Evolutionary conservation across 345 rosid genomes (phyloP).

Genomic region (Mangifera indica): DNA sequence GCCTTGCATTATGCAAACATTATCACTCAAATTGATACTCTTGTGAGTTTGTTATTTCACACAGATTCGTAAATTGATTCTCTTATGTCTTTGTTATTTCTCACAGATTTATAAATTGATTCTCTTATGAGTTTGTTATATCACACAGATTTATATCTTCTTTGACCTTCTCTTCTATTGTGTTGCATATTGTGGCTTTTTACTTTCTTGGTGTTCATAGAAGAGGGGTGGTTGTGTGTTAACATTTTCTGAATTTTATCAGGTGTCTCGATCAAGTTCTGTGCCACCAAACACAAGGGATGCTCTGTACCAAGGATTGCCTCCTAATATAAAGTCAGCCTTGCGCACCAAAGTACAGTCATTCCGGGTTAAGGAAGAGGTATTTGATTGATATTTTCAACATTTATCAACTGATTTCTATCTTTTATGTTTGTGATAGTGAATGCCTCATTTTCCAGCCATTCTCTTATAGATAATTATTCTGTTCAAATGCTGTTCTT

Average conservation of each 20-base stretch:
- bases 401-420: conserved; percentile 16
- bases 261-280: conserved; percentile 95
- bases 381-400: conserved; percentile 21
- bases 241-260: conserved; percentile 17
- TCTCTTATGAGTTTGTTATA: conserved; percentile 67
- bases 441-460: not conserved
- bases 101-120: conserved; percentile 64
- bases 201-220: not conserved
- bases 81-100: conserved; percentile 58
- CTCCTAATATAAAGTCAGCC: conserved; percentile 79
- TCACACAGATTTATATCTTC: conserved; percentile 9
- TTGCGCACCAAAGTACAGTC: conserved; percentile 71
- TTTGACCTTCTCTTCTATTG: not conserved
- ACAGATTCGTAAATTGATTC: conserved; percentile 68
- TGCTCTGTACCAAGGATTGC: conserved; percentile 92
- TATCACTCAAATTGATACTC: conserved; percentile 86
- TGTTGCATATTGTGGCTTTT: not conserved
- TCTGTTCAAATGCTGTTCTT: conserved; percentile 21
- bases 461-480: not conserved
- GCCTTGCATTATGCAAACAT: conserved; percentile 98
- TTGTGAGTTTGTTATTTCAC: conserved; percentile 53
- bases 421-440: conserved; percentile 2
- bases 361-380: conserved; percentile 80
- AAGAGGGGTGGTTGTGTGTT: not conserved
- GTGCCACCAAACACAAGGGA: conserved; percentile 93